Base-by-base conservation (phyloP, 1,284 basidiomycete genomes). In the Amylostereum areolatum region DNA sequence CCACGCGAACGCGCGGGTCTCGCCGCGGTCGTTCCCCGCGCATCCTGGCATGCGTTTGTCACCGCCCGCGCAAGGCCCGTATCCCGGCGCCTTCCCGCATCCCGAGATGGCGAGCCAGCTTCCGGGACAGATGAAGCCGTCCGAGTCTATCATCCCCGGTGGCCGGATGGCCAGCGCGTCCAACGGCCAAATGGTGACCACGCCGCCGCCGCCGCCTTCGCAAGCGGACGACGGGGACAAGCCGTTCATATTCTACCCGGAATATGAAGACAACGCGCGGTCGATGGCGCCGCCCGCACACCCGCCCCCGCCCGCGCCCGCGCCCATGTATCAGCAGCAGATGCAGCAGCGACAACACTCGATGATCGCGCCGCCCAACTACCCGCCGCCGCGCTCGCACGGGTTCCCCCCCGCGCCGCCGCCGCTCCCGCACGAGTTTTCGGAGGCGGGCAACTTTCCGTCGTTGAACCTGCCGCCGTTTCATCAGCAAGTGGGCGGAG, bases 201-300 rank as follows among this genome's bases (percentile, higher is more conserved):
- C 28, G 36, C 12, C 11, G 18, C 48, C 48, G 10, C 24, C 48
- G 40, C 33, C 44, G 27, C 27, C 50, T 1, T 28, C 33, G 12
- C 28, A 45, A 2, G 12, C 40, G 8, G 50, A 54, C 31, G 55
- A 51, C 37, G 55, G 55, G 5, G 55, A 57, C 32, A 52, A 52
- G 12, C 56, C 55, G 2, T 57, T 57, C 49, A 57, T 57, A 25
- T 57, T 57, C 47, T 50, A 57, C 35, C 48, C 52, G n/a, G 56
- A 57, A 28, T 57, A 57, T 36, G 55, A 57, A 31, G 45, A 48
- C 2, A 18, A 18, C 18, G 18, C 18, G 18, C 18, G 18, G 18
- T 18, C 18, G 18, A 18, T 18, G 18, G 18, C 18, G 18, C 18
- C 18, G 18, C 18, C 18, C 18, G 18, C 18, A 18, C 18, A 18